Conservation (phyloP, 2,329 filamentous ascomycete species). For the Ilyonectria sp. region DNA sequence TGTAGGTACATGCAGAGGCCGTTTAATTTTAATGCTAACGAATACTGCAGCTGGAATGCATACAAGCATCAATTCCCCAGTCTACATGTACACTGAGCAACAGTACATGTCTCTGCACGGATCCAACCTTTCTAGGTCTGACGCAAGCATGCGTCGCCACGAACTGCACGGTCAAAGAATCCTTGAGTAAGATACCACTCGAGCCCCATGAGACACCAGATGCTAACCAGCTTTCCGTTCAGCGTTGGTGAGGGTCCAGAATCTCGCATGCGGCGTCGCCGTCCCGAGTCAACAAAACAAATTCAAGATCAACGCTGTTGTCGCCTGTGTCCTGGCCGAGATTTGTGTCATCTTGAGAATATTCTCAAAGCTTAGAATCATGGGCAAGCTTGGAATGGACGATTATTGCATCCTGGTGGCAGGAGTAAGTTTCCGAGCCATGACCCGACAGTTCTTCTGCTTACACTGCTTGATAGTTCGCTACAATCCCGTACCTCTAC, state of each 20-base stretch:
- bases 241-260: constrained; percentile 35
- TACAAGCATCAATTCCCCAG: constrained; percentile 27
- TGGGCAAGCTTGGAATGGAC: constrained; percentile 30
- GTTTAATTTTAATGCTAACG: constrained; percentile 7
- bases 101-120: constrained; percentile 37
- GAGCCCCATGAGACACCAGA: neutral
- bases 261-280: constrained; percentile 31
- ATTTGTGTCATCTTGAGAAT: constrained; percentile 32
- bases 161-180: constrained; percentile 37
- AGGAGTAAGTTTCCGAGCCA: constrained; percentile 24
- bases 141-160: constrained; percentile 32
- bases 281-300: constrained; percentile 35
- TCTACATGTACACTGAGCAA: constrained; percentile 36
- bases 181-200: constrained; percentile 26
- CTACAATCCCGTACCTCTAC: constrained; percentile 38
- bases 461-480: constrained; percentile 16
- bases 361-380: constrained; percentile 34
- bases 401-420: constrained; percentile 36
- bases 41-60: constrained; percentile 30
- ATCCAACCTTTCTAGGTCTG: constrained; percentile 32
- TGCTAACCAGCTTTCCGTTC: neutral
- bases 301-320: constrained; percentile 31
- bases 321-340: constrained; percentile 36
- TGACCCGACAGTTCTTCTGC: neutral
- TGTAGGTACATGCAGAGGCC: constrained; percentile 14